Evolutionary conservation across 148 eudicot species (phyloP), one percentile per base, ranked within the genome.

Genomic region (Amaranthus hypochondriacus): DNA sequence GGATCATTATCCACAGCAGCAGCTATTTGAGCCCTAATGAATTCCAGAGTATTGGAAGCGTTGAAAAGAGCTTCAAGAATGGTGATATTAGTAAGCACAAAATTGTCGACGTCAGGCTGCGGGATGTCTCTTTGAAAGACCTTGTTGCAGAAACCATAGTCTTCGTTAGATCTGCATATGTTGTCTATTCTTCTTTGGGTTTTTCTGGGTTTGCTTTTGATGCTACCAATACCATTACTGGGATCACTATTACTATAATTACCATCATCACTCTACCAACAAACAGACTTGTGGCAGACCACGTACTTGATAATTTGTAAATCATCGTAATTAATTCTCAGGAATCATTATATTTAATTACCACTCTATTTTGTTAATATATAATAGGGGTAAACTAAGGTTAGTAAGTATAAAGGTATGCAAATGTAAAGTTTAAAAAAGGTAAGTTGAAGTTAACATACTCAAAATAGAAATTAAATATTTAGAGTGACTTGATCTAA

Each of bases 141-240:
- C 15, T 77, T 66, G 70, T 71, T 62, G 63, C 79, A 77, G 4
- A 77, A 77, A 0, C 58, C 64, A 54, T 68, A 77, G 9, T 77
- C 79, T 18, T 77, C 79, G 48, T 55, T 71, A 1, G n/a, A 7
- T 56, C 75, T 63, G 44, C 79, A 77, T 14, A 77, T 58, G 46
- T 14, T 7, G 48, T 77, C 71, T 14, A 77, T 77, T 4, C 5
- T 53, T 2, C 49, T 5, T 71, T 71, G 69, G 15, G 79, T 77
- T 55, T 77, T 55, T 43, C 44, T 4, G 47, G 48, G 48, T 15
- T 71, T 5, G 75, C 48, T 55, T 28, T 0, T 4, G 68, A 44
- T 7, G 53, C 52, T 48, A 10, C 62, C 13, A 7, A 44, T 46
- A 18, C 18, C 13, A 7, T 53, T 46, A 18, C 18, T 18, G 69